Base-by-base conservation (phyloP, 768 basidiomycete genomes). In the Pisolithus microcarpus region DNA sequence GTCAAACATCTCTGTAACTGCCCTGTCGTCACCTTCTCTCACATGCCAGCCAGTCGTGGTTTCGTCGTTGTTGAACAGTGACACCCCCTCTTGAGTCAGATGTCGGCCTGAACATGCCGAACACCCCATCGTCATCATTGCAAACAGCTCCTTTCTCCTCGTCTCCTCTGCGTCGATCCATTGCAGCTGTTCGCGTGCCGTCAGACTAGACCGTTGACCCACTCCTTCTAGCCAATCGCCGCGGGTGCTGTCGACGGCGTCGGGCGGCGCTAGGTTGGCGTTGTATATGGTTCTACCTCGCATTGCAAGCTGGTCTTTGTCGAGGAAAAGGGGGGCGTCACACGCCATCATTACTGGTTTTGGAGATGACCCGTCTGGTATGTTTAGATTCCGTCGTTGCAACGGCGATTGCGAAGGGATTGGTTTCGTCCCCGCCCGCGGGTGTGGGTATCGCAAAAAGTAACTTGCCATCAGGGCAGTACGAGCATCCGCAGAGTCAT, bases 1-100 rank as follows among this genome's bases (percentile, higher is more conserved):
- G 16, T 62, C 63, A 60, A 77, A 77, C 66, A 77, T 63, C 58
- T 56, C 59, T 43, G 65, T 61, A 21, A 52, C 62, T 57, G 31
- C 39, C 31, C 39, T 46, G 39, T 58, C 54, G 16, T 53, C 51
- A 13, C 16, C 38, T 43, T 13, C 19, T 13, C 30, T 28, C 8
- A 38, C 36, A 47, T 46, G 50, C 24, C n/a, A 34, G n/a, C 16
- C 16, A 21, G 6, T 24, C 18, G 34, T 34, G 34, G 34, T 2
- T 3, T 23, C 30, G 28, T 46, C 30, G 49, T n/a, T 4, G 21
- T 21, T 15, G 5, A 3, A 15, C 2, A 38, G 38, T 16, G 19
- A 53, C 46, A 1, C 47, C 50, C 44, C 46, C 6, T 31, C 30
- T 11, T 31, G 30, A 31, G 30, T 31, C 5, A 34, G 34, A 15